Base-by-base conservation (phyloP, 306 rosid species). In the Urtica urens region DNA sequence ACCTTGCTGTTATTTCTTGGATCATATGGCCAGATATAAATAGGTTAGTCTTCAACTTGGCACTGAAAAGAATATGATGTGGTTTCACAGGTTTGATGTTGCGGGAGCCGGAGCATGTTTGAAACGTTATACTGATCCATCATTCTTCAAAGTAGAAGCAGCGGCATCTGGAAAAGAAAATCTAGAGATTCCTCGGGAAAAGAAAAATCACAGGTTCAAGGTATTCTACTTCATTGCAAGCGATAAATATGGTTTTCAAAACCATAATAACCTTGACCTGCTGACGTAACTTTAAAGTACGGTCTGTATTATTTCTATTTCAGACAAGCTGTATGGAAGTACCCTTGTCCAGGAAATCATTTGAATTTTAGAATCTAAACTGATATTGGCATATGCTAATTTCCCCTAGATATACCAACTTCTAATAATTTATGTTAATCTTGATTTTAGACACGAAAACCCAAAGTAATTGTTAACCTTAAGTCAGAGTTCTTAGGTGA, bases 21-120 rank as follows among this genome's bases (percentile, higher is more conserved):
- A 18, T 33, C 20, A 23, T 35, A 22, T 29, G 29, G 57, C 26
- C 25, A 27, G 34, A 46, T 23, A 30, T 26, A 49, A 51, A 44
- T 51, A 30, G 47, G 28, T n/a, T n/a, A 59, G 39, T 39, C 61
- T 38, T 49, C 19, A 15, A 51, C 26, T 78, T 58, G 35, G 38
- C 27, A 10, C n/a, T 23, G 58, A 65, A n/a, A 62, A 21, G 15
- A 35, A 26, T 13, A 38, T 41, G 27, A 51, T 25, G 41, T 46
- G 65, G 69, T 79, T 47, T 51, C 40, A 62, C 74, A 92, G 99
- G 86, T 86, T 86, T 67, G 96, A 92, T 64, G 83, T 82, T 62
- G 96, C 94, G 33, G 99, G 96, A 48, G 96, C 88, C 61, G 96
- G 99, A 62, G 87, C 94, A 46, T 92, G 96, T 72, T 68, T 92